phyloP scores from a whole-genome alignment of 192 early-diverging fungal genomes.

The Podila epigama region DNA sequence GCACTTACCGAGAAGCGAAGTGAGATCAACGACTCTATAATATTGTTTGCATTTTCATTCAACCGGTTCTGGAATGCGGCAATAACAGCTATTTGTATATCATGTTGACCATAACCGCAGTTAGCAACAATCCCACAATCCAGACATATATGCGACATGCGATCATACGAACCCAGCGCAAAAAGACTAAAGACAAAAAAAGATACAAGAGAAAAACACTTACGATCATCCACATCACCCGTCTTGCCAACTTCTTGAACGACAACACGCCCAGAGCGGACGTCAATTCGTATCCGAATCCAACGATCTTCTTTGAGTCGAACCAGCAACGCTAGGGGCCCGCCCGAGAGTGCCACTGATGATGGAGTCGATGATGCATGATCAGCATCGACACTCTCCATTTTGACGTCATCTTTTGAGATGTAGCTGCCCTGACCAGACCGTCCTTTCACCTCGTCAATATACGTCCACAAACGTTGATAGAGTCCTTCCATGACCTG shows the following conservation, averaged over 20 bases:
- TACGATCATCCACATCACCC: constrained; percentile 58
- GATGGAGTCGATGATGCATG: constrained; percentile 8
- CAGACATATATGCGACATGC: too few relatives aligned
- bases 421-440: constrained; percentile 21
- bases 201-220: constrained; percentile 6
- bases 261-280: constrained; percentile 55
- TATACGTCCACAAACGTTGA: constrained; percentile 47
- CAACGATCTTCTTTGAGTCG: constrained; percentile 55
- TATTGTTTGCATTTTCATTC: constrained; percentile 43
- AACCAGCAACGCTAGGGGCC: constrained; percentile 43
- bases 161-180: too few relatives aligned
- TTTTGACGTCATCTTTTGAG: constrained; percentile 20
- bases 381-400: constrained; percentile 19
- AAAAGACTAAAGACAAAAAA: background rate
- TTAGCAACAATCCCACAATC: too few relatives aligned
- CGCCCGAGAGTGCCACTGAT: background rate
- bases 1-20: constrained; percentile 39
- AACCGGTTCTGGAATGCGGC: constrained; percentile 29
- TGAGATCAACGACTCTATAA: constrained; percentile 33
- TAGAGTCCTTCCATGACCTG: constrained; percentile 56
- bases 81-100: constrained; percentile 14
- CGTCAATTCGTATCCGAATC: constrained; percentile 56
- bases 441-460: constrained; percentile 39
- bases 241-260: constrained; percentile 53
- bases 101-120: too few relatives aligned